Conservation (phyloP, 2,329 filamentous ascomycete species). For the Magnaporthiopsis incrustans region DNA sequence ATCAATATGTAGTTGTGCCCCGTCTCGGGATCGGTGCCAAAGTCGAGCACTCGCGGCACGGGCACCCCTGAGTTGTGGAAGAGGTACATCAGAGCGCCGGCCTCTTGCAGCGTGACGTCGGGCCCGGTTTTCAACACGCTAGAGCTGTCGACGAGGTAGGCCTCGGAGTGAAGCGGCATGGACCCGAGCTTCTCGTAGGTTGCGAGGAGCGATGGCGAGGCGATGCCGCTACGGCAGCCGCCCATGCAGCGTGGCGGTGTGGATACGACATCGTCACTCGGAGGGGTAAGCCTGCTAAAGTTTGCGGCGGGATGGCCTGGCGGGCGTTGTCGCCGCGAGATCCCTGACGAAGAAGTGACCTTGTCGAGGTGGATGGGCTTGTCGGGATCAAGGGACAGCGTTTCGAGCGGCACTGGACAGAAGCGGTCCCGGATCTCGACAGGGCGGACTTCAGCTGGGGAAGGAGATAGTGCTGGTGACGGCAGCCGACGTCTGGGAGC, state of each 20-base stretch:
- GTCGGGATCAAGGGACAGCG: background rate
- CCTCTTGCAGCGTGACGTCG: constrained; percentile 8
- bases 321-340: background rate
- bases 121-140: constrained; percentile 3
- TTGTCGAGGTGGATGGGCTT: background rate
- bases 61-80: constrained; percentile 6
- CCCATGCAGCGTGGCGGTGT: no score
- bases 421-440: background rate
- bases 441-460: background rate
- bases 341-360: background rate
- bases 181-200: background rate
- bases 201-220: background rate
- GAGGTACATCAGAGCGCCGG: constrained; percentile 7
- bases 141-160: background rate
- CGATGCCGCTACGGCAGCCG: background rate
- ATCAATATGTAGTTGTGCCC: constrained; percentile 9
- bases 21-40: constrained; percentile 2
- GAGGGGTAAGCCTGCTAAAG: background rate
- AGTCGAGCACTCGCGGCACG: constrained; percentile 9
- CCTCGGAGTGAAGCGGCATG: constrained; percentile 1
- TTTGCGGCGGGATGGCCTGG: background rate
- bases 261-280: background rate
- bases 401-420: background rate
- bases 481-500: background rate
- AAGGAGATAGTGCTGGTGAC: background rate